Percentiles rank a stretch among this genome's conserved stretches.
Conservation (phyloP, 106 monocot genomes). For the Dioscorea zingiberensis region DNA sequence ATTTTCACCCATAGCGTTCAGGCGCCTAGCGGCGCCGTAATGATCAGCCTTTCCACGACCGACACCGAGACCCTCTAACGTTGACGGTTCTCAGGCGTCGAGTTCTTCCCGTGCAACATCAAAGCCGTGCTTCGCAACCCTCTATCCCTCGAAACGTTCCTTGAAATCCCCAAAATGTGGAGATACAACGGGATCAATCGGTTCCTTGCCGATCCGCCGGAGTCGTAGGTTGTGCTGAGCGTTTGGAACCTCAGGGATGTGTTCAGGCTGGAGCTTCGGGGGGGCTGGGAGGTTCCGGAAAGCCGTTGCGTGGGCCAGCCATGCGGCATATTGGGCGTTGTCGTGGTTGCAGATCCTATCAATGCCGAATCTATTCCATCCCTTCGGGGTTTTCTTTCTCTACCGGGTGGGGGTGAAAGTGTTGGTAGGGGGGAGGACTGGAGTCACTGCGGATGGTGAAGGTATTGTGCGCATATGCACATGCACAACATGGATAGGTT, state of each 20-base stretch:
- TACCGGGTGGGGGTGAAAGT: slow-evolving; percentile 51
- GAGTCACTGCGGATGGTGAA: slow-evolving; percentile 9
- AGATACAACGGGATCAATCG: slow-evolving; percentile 8
- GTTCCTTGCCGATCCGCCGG: slow-evolving; percentile 41
- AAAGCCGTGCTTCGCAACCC: slow-evolving; percentile 41
- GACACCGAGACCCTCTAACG: slow-evolving; percentile 53
- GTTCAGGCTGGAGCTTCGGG: slow-evolving; percentile 48
- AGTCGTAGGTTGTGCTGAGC: slow-evolving; percentile 55
- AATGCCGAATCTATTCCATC: slow-evolving; percentile 48
- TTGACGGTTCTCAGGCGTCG: slow-evolving; percentile 25
- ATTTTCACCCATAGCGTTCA: slow-evolving; percentile 46
- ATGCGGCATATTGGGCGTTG: slow-evolving; percentile 30
- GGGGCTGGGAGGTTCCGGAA: slow-evolving; percentile 24
- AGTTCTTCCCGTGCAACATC: slow-evolving; percentile 72
- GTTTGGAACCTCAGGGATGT: slow-evolving; percentile 55
- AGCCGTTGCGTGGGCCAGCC: slow-evolving; percentile 23
- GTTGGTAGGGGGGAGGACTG: slow-evolving; percentile 38
- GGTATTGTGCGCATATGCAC: slow-evolving; percentile 24
- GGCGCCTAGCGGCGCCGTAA: slow-evolving; percentile 6
- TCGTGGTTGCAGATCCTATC: slow-evolving; percentile 58
- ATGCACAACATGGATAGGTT: slow-evolving; percentile 54
- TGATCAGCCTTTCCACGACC: slow-evolving; percentile 20
- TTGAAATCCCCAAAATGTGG: slow-evolving; percentile 12
- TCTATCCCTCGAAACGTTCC: slow-evolving; percentile 47
- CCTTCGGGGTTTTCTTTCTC: slow-evolving; percentile 54